phyloP scores from a whole-genome alignment of 2,329 filamentous ascomycete genomes.

The Alternaria incomplexa region DNA sequence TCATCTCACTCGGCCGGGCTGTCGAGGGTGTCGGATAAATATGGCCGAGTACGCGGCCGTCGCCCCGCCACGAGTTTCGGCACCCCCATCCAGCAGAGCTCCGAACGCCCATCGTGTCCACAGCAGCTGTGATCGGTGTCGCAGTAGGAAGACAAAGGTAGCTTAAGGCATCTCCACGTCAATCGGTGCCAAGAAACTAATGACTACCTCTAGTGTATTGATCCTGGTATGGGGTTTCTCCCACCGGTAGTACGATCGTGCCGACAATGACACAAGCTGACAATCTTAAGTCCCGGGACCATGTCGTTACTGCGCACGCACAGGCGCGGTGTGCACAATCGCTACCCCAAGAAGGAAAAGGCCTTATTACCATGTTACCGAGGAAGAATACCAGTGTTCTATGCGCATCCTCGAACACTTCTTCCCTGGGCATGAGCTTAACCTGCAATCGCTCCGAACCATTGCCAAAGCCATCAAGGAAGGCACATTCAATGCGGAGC shows the following conservation, averaged over 20 bases:
- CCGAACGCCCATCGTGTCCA: constrained; percentile 44
- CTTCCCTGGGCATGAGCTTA: constrained; percentile 46
- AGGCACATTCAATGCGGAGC: constrained; percentile 34
- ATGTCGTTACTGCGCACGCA: constrained; percentile 48
- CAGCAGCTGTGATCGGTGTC: constrained; percentile 47
- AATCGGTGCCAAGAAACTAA: constrained; percentile 34
- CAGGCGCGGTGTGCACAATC: constrained; percentile 43
- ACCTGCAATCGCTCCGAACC: constrained; percentile 40
- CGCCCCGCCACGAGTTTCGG: constrained; percentile 20
- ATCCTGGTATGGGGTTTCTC: constrained; percentile 40
- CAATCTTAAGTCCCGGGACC: constrained; percentile 43
- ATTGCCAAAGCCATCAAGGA: constrained; percentile 43
- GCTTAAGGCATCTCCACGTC: constrained; percentile 1
- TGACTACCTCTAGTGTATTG: constrained; percentile 41
- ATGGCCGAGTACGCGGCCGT: constrained; percentile 36
- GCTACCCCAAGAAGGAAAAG: constrained; percentile 45
- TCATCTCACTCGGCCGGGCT: constrained; percentile 7
- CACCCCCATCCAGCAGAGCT: constrained; percentile 27
- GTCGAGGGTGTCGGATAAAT: constrained; percentile 16
- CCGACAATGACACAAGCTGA: constrained; percentile 22
- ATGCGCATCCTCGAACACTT: constrained; percentile 47
- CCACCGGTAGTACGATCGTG: background rate
- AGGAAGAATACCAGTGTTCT: constrained; percentile 48
- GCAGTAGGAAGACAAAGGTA: constrained; percentile 48
- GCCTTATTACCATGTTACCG: constrained; percentile 49